Evolutionary conservation across 164 flowering plant species (phyloP).

Genomic region (Santalum album): DNA sequence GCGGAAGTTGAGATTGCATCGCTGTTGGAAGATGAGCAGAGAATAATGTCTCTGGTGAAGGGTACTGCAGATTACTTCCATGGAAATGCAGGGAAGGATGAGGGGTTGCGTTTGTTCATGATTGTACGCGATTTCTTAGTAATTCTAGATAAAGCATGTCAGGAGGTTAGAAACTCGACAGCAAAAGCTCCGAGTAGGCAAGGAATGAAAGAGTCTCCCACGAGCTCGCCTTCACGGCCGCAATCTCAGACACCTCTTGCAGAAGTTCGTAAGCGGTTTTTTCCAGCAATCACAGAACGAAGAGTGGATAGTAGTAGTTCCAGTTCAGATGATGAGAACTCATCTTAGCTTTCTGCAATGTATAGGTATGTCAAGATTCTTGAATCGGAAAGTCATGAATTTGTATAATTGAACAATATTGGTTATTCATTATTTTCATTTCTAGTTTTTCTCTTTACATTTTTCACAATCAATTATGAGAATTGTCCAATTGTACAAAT

Average conservation of each 20-base stretch:
- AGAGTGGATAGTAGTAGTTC: constrained; percentile 33
- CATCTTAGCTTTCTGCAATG: constrained; percentile 8
- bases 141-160: constrained; percentile 46
- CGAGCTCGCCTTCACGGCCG: too few species aligned
- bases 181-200: constrained; percentile 11
- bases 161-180: constrained; percentile 29
- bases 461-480: too few species aligned
- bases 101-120: constrained; percentile 39
- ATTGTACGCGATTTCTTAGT: constrained; percentile 50
- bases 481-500: too few species aligned
- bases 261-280: constrained; percentile 28
- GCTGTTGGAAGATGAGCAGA: constrained; percentile 39
- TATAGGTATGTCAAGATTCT: too few species aligned
- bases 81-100: constrained; percentile 38
- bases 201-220: constrained; percentile 17
- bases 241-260: too few species aligned
- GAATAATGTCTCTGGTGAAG: constrained; percentile 40
- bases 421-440: too few species aligned
- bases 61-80: constrained; percentile 56
- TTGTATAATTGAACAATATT: too few species aligned
- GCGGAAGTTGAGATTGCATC: constrained; percentile 28
- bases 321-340: constrained; percentile 42
- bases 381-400: too few species aligned
- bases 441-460: too few species aligned
- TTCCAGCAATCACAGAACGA: constrained; percentile 49